These are phyloP conservation scores for Talinum fruticosum DNA, from an alignment of 148 eudicot genomes.

Conservation along the genomic window DNA sequence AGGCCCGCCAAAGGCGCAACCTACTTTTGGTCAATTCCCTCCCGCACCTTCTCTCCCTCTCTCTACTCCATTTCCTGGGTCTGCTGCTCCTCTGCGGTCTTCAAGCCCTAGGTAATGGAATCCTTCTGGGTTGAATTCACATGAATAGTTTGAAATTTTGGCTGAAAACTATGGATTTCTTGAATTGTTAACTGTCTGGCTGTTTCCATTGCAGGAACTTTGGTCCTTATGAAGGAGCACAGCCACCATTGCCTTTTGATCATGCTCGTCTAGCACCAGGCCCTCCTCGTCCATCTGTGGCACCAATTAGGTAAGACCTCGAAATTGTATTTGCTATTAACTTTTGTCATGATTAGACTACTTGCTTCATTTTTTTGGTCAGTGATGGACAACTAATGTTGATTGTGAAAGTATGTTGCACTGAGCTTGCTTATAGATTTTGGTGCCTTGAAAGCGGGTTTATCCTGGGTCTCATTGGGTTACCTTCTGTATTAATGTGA, in stretches of 20 bases:
- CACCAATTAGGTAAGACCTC: constrained; percentile 35
- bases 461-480: not conserved
- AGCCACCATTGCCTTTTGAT: constrained; percentile 25
- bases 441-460: not conserved
- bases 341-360: not conserved
- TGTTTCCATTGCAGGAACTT: constrained; percentile 32
- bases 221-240: constrained; percentile 31
- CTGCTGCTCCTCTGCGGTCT: constrained; percentile 14
- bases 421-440: not conserved
- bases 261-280: constrained; percentile 20
- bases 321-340: not conserved
- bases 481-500: not conserved
- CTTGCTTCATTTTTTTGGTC: not conserved
- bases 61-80: constrained; percentile 10
- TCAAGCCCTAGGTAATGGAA: constrained; percentile 16
- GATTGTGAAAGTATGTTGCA: not conserved
- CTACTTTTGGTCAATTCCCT: constrained; percentile 29
- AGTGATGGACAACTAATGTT: not conserved
- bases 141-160: constrained; percentile 1
- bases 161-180: not conserved
- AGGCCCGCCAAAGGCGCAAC: constrained; percentile 16
- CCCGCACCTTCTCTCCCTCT: constrained; percentile 18
- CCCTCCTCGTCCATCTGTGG: constrained; percentile 30
- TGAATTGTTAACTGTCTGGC: not conserved
- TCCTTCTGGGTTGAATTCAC: not conserved